These are phyloP conservation scores for Diaporthe destruens DNA, from an alignment of 2,329 filamentous ascomycete species.

Conservation along the genomic window DNA sequence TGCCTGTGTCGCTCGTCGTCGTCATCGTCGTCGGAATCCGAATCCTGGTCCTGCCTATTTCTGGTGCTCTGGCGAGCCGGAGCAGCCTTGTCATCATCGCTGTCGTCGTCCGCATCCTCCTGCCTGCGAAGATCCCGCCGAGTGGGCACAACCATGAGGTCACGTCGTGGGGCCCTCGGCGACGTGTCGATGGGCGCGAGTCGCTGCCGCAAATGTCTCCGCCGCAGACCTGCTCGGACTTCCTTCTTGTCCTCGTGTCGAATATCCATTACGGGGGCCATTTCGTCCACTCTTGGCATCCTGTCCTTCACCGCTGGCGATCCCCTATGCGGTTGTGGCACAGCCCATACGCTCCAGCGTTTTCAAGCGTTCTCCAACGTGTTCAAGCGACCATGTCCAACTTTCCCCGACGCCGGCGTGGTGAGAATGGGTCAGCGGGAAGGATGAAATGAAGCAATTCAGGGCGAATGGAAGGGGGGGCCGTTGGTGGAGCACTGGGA, in stretches of 20 bases:
- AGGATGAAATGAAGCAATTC: neutral
- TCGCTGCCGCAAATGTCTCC: constrained; percentile 19
- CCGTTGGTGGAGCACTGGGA: neutral
- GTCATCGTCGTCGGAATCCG: constrained; percentile 22
- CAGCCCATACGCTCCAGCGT: constrained; percentile 23
- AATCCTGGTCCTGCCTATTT: constrained; percentile 18
- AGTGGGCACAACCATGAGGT: neutral
- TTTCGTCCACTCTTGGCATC: constrained; percentile 37
- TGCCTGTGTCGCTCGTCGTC: constrained; percentile 32
- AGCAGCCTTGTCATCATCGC: constrained; percentile 31
- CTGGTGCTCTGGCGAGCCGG: constrained; percentile 22
- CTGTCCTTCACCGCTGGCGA: constrained; percentile 28
- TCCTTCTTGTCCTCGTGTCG: constrained; percentile 17
- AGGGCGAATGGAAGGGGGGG: neutral
- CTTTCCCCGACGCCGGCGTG: constrained; percentile 40
- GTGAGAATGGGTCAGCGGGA: constrained; percentile 3
- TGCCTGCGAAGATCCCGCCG: neutral
- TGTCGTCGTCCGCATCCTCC: constrained; percentile 28
- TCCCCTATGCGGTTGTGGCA: constrained; percentile 21
- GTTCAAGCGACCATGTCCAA: constrained; percentile 40
- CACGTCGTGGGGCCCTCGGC: neutral
- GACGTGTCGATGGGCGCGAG: constrained; percentile 2
- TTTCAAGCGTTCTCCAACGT: constrained; percentile 11
- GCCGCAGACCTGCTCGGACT: constrained; percentile 8
- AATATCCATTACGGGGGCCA: constrained; percentile 38